Evolutionary conservation across 202 grass and related monocot species (phyloP).

Genomic region (Setaria italica): DNA sequence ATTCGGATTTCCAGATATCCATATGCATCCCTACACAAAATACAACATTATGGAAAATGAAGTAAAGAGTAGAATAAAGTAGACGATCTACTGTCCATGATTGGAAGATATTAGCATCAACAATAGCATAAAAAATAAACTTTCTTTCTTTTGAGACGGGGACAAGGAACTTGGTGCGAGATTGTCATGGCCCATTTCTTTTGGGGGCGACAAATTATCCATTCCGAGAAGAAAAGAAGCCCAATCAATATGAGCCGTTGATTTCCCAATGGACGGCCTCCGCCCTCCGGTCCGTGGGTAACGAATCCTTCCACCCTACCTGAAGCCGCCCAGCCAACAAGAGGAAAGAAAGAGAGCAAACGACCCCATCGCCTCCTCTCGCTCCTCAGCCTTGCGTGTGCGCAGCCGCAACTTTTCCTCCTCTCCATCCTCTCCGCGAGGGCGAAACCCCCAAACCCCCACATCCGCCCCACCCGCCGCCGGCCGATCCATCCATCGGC

Average conservation of each 20-base stretch:
- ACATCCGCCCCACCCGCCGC: too few relatives aligned
- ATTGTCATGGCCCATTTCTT: not conserved
- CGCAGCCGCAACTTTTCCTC: slow-evolving; percentile 33
- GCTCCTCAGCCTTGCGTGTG: not conserved
- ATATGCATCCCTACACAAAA: too few relatives aligned
- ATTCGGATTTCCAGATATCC: too few relatives aligned
- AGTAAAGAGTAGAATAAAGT: too few relatives aligned
- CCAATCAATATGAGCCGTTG: not conserved
- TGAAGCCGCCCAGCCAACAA: not conserved
- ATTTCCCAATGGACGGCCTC: not conserved
- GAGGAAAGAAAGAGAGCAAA: not conserved
- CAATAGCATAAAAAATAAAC: too few relatives aligned
- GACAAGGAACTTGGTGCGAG: too few relatives aligned
- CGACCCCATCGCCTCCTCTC: not conserved
- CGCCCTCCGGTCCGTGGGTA: not conserved
- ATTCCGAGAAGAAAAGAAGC: not conserved
- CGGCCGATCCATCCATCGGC: slow-evolving; percentile 10
- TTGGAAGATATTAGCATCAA: too few relatives aligned
- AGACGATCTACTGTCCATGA: too few relatives aligned
- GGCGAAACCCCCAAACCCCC: slow-evolving; percentile 33
- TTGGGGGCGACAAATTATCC: not conserved
- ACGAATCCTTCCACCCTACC: not conserved
- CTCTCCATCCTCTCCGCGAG: not conserved
- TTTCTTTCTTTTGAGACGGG: too few relatives aligned
- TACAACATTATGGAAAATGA: too few relatives aligned